Conservation (phyloP, 108 stramenopile species). For the Cyclotella distinguenda region DNA sequence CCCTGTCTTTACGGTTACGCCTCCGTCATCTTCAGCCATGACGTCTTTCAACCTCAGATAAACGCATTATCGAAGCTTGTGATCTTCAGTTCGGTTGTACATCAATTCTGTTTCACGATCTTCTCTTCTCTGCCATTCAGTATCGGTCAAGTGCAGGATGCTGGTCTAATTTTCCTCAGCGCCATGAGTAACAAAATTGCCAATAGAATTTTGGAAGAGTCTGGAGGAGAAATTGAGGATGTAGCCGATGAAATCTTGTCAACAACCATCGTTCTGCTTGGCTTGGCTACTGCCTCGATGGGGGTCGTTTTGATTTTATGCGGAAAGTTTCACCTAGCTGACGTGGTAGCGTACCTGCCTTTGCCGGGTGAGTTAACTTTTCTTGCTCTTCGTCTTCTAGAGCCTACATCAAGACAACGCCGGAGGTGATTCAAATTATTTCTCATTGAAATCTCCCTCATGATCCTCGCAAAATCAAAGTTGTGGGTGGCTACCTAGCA, state of each 20-base stretch:
- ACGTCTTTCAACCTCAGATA: constrained; percentile 64
- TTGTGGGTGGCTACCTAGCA: constrained; percentile 80
- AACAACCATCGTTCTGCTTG: constrained; percentile 70
- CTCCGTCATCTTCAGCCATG: constrained; percentile 85
- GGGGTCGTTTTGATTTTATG: constrained; percentile 81
- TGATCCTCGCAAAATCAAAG: background rate
- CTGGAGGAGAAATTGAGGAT: constrained; percentile 40
- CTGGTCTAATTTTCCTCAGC: constrained; percentile 92
- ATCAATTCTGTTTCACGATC: constrained; percentile 84
- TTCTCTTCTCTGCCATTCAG: constrained; percentile 87
- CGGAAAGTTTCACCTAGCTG: constrained; percentile 88
- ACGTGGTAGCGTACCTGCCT: constrained; percentile 92
- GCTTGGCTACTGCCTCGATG: constrained; percentile 75
- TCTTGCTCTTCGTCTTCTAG: constrained; percentile 5
- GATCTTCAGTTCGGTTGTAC: constrained; percentile 79
- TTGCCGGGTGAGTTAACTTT: constrained; percentile 74
- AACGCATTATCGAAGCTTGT: constrained; percentile 85
- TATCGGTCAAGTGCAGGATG: constrained; percentile 96
- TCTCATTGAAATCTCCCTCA: background rate
- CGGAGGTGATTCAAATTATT: constrained; percentile 1
- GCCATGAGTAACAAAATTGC: constrained; percentile 89
- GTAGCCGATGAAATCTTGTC: constrained; percentile 62
- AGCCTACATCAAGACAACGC: no score
- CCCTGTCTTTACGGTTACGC: constrained; percentile 89
- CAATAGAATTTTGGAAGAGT: constrained; percentile 46